Evolutionary conservation across 2,329 filamentous ascomycete genomes (phyloP).

Genomic region (Botrytis cinerea): DNA sequence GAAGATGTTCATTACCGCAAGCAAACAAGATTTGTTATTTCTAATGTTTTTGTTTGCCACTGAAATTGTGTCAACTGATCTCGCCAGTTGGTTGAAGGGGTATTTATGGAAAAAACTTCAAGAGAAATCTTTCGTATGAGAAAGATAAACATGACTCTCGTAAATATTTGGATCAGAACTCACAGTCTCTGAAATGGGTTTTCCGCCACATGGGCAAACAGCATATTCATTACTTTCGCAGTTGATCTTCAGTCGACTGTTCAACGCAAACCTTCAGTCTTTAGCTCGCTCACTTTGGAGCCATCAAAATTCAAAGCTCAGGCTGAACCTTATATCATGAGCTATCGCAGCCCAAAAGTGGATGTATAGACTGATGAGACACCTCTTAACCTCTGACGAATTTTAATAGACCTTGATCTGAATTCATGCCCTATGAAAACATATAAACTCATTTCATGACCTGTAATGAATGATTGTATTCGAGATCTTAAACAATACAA

Average conservation of each 20-base stretch:
- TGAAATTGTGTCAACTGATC: too few relatives aligned
- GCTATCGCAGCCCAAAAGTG: not conserved
- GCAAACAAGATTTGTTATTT: too few relatives aligned
- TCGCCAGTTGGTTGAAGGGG: too few relatives aligned
- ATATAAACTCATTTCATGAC: not conserved
- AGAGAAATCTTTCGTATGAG: too few relatives aligned
- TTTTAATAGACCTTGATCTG: not conserved
- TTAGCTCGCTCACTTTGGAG: not conserved
- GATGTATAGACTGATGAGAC: not conserved
- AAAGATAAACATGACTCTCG: too few relatives aligned
- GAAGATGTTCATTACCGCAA: too few relatives aligned
- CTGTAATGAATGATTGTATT: not conserved
- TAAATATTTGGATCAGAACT: too few relatives aligned
- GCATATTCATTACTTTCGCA: not conserved
- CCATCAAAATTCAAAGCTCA: not conserved
- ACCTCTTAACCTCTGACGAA: not conserved
- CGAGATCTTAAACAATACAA: not conserved
- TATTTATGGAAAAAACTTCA: too few relatives aligned
- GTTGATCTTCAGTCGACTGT: not conserved
- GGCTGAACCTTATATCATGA: not conserved
- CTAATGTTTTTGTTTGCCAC: too few relatives aligned
- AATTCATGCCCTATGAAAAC: not conserved
- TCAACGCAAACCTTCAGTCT: not conserved
- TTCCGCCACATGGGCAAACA: too few relatives aligned
- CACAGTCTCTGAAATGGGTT: too few relatives aligned